These are phyloP conservation scores for Irpex sp. DNA, from an alignment of 1,284 basidiomycete genomes.

Conservation along the genomic window DNA sequence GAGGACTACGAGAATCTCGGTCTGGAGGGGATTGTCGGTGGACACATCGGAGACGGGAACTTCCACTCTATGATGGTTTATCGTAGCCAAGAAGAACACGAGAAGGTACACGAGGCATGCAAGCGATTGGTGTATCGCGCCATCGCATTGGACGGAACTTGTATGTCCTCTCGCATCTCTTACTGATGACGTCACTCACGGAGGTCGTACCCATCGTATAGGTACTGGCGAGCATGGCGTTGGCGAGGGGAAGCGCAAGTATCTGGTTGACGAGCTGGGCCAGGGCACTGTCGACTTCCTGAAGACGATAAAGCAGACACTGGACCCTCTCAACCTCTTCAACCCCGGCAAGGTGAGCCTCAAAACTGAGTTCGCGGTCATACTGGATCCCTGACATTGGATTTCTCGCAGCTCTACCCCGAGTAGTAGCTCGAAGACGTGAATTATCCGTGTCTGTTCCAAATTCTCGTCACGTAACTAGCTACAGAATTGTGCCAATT, in stretches of 20 bases:
- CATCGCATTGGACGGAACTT: conserved; percentile 82
- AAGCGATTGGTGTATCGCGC: conserved; percentile 79
- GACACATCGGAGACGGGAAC: conserved; percentile 90
- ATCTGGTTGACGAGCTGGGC: conserved; percentile 83
- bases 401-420: conserved; percentile 21
- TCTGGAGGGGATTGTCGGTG: conserved; percentile 73
- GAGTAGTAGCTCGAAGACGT: conserved; percentile 6
- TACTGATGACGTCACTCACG: neutral
- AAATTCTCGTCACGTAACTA: neutral
- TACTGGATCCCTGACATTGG: neutral
- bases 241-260: conserved; percentile 84
- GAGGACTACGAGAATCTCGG: conserved; percentile 73
- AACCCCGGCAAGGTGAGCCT: conserved; percentile 85
- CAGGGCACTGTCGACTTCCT: conserved; percentile 87
- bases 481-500: no score
- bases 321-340: conserved; percentile 85
- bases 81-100: conserved; percentile 65
- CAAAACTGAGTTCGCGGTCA: no score
- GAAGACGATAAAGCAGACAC: conserved; percentile 81
- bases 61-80: conserved; percentile 71
- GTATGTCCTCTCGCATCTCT: conserved; percentile 44
- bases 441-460: neutral
- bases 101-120: conserved; percentile 58
- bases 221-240: conserved; percentile 91
- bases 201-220: conserved; percentile 26